phyloP scores from a whole-genome alignment of 176 grass and related monocot genomes.

The Rhynchospora tenuis region DNA sequence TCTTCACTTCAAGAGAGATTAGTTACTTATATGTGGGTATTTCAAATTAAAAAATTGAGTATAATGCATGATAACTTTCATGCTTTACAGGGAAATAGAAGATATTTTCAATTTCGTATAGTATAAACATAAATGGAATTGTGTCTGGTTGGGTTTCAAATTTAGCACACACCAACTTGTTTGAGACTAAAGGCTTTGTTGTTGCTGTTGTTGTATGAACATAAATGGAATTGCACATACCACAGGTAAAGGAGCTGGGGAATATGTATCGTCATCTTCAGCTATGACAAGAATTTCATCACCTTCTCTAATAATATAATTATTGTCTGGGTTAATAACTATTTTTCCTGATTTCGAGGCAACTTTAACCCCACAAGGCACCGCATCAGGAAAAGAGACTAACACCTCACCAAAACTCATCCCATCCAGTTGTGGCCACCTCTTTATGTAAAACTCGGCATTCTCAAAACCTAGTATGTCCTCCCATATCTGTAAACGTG shows the following conservation, averaged over 20 bases:
- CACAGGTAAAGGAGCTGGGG: constrained; percentile 53
- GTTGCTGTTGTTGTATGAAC: neutral
- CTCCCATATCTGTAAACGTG: constrained; percentile 91
- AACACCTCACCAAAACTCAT: constrained; percentile 81
- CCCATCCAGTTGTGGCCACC: constrained; percentile 89
- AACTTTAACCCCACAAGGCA: constrained; percentile 92
- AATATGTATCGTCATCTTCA: constrained; percentile 99
- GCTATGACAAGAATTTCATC: constrained; percentile 94
- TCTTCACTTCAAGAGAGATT: neutral
- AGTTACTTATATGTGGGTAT: neutral
- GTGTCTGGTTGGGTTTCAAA: too few species aligned
- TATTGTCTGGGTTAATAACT: constrained; percentile 81
- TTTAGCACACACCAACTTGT: too few species aligned
- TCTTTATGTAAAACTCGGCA: constrained; percentile 95
- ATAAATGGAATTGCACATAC: constrained; percentile 30
- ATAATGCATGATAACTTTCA: neutral
- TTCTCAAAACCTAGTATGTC: constrained; percentile 99
- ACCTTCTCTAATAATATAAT: constrained; percentile 81
- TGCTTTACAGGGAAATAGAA: neutral
- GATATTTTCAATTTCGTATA: neutral
- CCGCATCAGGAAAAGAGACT: constrained; percentile 91
- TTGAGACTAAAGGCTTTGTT: too few species aligned
- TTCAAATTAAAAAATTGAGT: neutral
- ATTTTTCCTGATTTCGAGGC: constrained; percentile 73
- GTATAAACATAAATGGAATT: neutral